phyloP scores from a whole-genome alignment of 192 early-diverging fungal species.

The Obelidium mucronatum region DNA sequence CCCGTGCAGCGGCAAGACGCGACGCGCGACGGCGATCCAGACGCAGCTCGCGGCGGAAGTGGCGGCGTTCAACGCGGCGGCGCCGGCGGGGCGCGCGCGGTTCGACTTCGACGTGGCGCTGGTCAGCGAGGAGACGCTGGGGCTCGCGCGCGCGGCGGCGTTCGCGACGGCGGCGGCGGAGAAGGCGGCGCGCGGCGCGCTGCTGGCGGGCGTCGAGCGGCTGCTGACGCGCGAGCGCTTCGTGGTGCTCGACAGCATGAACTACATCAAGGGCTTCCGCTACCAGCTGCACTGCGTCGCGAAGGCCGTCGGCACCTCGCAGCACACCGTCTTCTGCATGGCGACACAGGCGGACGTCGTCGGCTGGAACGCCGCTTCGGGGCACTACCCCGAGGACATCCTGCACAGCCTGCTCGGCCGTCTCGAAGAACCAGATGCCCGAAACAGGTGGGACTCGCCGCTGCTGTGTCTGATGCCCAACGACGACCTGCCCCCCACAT shows the following conservation, averaged over 20 bases:
- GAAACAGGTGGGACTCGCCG: conserved; percentile 95
- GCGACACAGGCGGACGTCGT: conserved; percentile 34
- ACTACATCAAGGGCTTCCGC: conserved; percentile 99
- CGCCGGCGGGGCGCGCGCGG: neutral
- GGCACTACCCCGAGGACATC: conserved; percentile 44
- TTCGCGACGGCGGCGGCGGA: conserved; percentile 77
- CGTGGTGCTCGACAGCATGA: conserved; percentile 92
- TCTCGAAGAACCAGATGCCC: conserved; percentile 93
- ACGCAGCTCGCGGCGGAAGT: conserved; percentile 56
- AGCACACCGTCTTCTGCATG: conserved; percentile 37
- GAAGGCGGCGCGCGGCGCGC: conserved; percentile 84
- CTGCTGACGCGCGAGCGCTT: conserved; percentile 82
- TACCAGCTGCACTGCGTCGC: conserved; percentile 96
- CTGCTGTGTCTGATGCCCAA: conserved; percentile 87
- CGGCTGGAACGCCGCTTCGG: conserved; percentile 36
- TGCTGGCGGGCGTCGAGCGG: conserved; percentile 92
- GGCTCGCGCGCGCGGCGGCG: conserved; percentile 60
- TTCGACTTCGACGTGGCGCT: conserved; percentile 58
- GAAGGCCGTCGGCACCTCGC: conserved; percentile 43
- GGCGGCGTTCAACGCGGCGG: conserved; percentile 14
- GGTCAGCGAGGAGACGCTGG: conserved; percentile 81
- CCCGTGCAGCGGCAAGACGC: conserved; percentile 92
- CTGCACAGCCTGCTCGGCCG: conserved; percentile 84
- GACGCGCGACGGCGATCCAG: conserved; percentile 76
- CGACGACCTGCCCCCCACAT: conserved; percentile 58